Evolutionary conservation across 75 land plant species (phyloP).

Genomic region (Gnetum montanum): DNA sequence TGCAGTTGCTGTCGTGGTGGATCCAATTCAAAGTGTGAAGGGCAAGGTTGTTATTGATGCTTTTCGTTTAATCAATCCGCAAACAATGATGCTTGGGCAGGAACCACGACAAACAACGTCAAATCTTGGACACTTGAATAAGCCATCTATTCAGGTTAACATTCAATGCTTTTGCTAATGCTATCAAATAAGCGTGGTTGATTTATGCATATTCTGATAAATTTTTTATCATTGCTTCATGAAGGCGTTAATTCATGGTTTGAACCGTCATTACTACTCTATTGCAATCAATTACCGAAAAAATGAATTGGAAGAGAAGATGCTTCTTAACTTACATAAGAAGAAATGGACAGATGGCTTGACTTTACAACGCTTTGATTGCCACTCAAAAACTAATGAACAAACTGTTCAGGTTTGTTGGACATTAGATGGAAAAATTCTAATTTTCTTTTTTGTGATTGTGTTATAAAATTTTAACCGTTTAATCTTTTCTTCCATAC

Average conservation of each 20-base stretch:
- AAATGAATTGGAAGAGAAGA: slow-evolving; percentile 95
- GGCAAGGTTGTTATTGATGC: slow-evolving; percentile 99
- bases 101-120: slow-evolving; percentile 98
- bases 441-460: background rate
- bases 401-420: slow-evolving; percentile 82
- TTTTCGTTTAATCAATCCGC: slow-evolving; percentile 90
- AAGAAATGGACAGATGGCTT: slow-evolving; percentile 99
- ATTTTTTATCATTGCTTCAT: background rate
- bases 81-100: slow-evolving; percentile 99
- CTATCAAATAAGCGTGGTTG: background rate
- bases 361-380: slow-evolving; percentile 70
- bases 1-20: slow-evolving; percentile 97
- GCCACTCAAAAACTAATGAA: slow-evolving; percentile 89
- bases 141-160: slow-evolving; percentile 88
- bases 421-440: background rate
- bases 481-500: background rate
- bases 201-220: background rate
- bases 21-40: slow-evolving; percentile 96
- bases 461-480: background rate
- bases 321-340: slow-evolving; percentile 91
- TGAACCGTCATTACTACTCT: slow-evolving; percentile 94
- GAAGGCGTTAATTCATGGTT: slow-evolving; percentile 95
- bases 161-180: background rate
- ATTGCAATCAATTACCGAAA: slow-evolving; percentile 96
- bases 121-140: slow-evolving; percentile 92